Conservation (phyloP, 768 basidiomycete genomes). For the Asterophora parasitica region DNA sequence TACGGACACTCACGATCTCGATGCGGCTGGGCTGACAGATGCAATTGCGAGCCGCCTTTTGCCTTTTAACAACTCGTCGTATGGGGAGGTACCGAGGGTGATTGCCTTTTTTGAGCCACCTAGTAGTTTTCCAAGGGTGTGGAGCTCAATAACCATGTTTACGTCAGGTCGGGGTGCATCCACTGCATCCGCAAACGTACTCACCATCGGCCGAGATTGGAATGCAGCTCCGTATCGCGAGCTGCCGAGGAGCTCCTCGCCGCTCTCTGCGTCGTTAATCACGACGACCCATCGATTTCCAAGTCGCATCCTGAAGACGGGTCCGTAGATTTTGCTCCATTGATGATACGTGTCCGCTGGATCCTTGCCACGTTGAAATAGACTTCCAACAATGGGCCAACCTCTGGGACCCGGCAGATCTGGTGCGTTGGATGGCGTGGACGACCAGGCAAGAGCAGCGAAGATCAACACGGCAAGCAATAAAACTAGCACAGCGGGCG, state of each 20-base stretch:
- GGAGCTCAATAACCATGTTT: constrained; percentile 1
- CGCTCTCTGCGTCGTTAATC: constrained; percentile 12
- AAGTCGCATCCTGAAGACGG: constrained; percentile 15
- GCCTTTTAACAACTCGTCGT: constrained; percentile 11
- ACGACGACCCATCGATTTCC: constrained; percentile 14
- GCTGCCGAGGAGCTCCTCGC: constrained; percentile 14
- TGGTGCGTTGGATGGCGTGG: constrained; percentile 5
- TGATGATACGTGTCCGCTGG: constrained; percentile 14
- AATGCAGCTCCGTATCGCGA: constrained; percentile 12
- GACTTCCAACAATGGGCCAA: constrained; percentile 16
- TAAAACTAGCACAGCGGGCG: too few species aligned
- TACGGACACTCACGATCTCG: constrained; percentile 3
- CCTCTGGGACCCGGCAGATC: constrained; percentile 16
- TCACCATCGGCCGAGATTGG: constrained; percentile 14
- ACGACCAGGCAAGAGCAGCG: constrained; percentile 6
- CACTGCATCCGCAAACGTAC: not conserved
- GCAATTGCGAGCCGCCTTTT: constrained; percentile 16
- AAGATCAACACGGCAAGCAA: not conserved
- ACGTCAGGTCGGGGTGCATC: not conserved
- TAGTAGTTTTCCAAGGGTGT: constrained; percentile 10
- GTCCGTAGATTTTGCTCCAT: constrained; percentile 17
- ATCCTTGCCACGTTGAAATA: constrained; percentile 13
- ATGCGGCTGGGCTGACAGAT: constrained; percentile 15
- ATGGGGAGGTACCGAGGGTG: constrained; percentile 15
- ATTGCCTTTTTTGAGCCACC: constrained; percentile 11